Percentiles rank a stretch among this genome's conserved stretches.
Evolutionary conservation across 78 protist species (phyloP).

Genomic region (Planoprotostelium fungivorum): DNA sequence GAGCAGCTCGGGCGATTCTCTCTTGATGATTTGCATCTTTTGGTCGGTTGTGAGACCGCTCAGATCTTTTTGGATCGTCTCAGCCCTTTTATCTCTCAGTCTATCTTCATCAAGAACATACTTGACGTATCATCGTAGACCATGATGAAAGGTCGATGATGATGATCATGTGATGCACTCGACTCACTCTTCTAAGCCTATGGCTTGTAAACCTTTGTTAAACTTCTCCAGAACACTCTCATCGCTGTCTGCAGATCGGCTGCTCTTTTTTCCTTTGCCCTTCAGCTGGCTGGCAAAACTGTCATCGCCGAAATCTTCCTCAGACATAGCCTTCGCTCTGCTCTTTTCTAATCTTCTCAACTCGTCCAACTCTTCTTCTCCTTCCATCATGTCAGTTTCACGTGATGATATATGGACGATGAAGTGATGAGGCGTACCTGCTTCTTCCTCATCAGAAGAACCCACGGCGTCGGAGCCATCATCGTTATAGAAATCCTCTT

Average conservation of each 20-base stretch:
- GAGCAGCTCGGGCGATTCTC: conserved; percentile 49
- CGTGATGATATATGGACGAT: not conserved
- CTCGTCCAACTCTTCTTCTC: conserved; percentile 28
- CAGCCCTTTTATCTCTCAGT: conserved; percentile 14
- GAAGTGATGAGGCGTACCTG: not conserved
- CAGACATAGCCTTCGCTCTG: conserved; percentile 11
- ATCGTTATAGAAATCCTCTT: conserved; percentile 5
- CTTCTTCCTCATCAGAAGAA: conserved; percentile 38
- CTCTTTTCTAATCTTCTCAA: conserved; percentile 20
- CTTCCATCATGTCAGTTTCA: not conserved
- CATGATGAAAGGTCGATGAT: not conserved
- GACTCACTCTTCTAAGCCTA: conserved; percentile 15
- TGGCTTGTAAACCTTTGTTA: conserved; percentile 36
- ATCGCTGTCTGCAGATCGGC: conserved; percentile 12
- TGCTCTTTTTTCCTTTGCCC: conserved; percentile 10
- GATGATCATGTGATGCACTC: not conserved
- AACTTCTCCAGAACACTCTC: conserved; percentile 31
- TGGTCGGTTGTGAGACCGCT: conserved; percentile 31
- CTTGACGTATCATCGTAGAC: not conserved
- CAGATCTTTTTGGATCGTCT: conserved; percentile 29
- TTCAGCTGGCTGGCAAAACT: conserved; percentile 1
- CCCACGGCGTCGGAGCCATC: conserved; percentile 6
- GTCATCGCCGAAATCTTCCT: conserved; percentile 37
- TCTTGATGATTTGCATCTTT: conserved; percentile 24
- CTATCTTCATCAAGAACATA: not conserved